Evolutionary conservation across 345 rosid genomes (phyloP).

Genomic region (Sapria himalayana): DNA sequence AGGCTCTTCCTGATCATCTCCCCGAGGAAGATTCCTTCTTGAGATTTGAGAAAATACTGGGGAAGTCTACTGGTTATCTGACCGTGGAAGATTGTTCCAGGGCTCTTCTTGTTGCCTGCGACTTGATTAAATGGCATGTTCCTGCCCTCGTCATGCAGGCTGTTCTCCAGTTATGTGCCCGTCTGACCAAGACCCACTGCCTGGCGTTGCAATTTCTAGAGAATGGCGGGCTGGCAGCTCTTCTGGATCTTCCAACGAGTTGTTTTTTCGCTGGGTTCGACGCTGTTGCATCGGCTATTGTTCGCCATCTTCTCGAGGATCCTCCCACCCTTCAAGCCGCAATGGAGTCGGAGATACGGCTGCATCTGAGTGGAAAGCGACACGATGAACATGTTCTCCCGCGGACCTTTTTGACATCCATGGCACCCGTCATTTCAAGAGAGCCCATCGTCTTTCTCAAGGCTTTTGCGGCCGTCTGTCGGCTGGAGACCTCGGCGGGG

Average conservation of each 20-base stretch:
- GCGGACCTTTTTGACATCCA: conserved; percentile 48
- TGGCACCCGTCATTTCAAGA: conserved; percentile 85
- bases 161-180: conserved; percentile 85
- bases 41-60: conserved; percentile 41
- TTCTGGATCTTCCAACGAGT: conserved; percentile 60
- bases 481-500: conserved; percentile 75
- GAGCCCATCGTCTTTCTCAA: conserved; percentile 81
- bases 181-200: conserved; percentile 59
- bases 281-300: conserved; percentile 64
- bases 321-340: conserved; percentile 92
- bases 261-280: conserved; percentile 88
- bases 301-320: conserved; percentile 88
- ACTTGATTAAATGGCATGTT: conserved; percentile 60
- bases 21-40: conserved; percentile 23
- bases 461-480: conserved; percentile 65
- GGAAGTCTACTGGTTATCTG: conserved; percentile 66
- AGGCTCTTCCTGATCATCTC: conserved; percentile 22
- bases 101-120: conserved; percentile 43
- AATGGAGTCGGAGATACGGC: conserved; percentile 87
- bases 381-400: conserved; percentile 53
- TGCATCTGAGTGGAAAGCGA: conserved; percentile 51
- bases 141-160: conserved; percentile 92
- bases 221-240: conserved; percentile 56
- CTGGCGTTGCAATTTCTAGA: conserved; percentile 76
- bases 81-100: conserved; percentile 53